Conservation (phyloP, 176 grass and related monocot genomes). For the Carex parvula region DNA sequence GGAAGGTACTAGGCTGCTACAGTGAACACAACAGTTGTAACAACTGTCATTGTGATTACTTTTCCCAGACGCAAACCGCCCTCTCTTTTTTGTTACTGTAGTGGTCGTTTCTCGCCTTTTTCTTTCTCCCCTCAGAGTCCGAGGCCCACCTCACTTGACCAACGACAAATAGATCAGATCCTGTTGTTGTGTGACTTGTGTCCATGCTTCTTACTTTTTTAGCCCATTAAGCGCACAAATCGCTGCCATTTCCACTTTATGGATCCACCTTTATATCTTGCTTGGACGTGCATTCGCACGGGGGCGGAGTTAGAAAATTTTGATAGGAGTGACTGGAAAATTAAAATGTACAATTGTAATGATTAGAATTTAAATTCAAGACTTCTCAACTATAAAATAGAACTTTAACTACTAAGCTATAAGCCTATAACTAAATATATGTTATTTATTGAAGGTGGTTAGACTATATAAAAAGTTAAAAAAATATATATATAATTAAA, state of each 20-base stretch:
- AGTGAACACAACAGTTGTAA: neutral
- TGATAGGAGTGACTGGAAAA: no score
- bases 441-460: no score
- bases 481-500: no score
- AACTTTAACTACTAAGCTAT: no score
- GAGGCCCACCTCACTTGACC: conserved; percentile 12
- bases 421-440: no score
- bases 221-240: conserved; percentile 25
- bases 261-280: neutral
- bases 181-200: neutral
- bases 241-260: conserved; percentile 24
- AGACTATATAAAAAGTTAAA: no score
- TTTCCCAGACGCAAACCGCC: conserved; percentile 4
- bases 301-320: no score
- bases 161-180: conserved; percentile 10
- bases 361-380: no score
- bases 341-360: no score
- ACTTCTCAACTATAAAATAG: no score
- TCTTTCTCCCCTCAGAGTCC: neutral
- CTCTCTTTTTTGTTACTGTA: neutral
- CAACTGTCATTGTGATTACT: neutral
- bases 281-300: conserved; percentile 11
- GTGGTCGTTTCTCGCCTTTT: neutral
- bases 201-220: neutral
- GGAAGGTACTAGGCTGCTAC: neutral